These are phyloP conservation scores for Ilyonectria robusta DNA, from an alignment of 2,329 filamentous ascomycete species.

Conservation along the genomic window DNA sequence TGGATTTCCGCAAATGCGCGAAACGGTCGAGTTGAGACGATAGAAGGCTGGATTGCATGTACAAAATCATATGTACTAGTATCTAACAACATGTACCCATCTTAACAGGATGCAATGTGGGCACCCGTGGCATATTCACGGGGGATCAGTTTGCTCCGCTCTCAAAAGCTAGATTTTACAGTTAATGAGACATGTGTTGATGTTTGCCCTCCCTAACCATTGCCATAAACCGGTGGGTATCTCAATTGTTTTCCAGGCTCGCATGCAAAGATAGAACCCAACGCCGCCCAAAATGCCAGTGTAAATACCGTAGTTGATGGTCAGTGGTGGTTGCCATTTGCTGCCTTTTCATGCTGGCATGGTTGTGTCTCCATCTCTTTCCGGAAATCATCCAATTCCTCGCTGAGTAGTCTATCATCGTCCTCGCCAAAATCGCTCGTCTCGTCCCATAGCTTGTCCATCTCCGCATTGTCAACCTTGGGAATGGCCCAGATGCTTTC, in stretches of 20 bases:
- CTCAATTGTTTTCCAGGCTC: constrained; percentile 41
- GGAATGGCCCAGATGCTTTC: constrained; percentile 95
- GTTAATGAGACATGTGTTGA: constrained; percentile 19
- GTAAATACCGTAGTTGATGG: constrained; percentile 15
- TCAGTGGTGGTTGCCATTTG: constrained; percentile 51
- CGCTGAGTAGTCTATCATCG: constrained; percentile 81
- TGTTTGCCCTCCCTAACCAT: constrained; percentile 24
- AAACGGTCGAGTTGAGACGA: constrained; percentile 49
- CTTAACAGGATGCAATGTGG: constrained; percentile 16
- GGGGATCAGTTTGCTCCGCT: constrained; percentile 7
- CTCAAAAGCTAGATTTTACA: constrained; percentile 9
- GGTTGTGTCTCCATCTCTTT: constrained; percentile 57
- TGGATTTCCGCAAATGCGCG: constrained; percentile 22
- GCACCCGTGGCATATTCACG: constrained; percentile 8
- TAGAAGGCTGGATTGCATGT: constrained; percentile 55
- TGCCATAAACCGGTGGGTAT: constrained; percentile 48
- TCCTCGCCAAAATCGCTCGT: constrained; percentile 90
- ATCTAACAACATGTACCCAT: constrained; percentile 50
- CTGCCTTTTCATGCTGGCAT: constrained; percentile 56
- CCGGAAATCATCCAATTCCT: constrained; percentile 74
- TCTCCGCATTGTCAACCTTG: constrained; percentile 74
- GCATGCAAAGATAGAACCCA: constrained; percentile 34
- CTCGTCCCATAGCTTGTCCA: constrained; percentile 88
- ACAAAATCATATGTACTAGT: constrained; percentile 58
- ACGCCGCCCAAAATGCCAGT: constrained; percentile 49